phyloP scores from a whole-genome alignment of 1,284 basidiomycete species.

The Leccinum subspadiceum region DNA sequence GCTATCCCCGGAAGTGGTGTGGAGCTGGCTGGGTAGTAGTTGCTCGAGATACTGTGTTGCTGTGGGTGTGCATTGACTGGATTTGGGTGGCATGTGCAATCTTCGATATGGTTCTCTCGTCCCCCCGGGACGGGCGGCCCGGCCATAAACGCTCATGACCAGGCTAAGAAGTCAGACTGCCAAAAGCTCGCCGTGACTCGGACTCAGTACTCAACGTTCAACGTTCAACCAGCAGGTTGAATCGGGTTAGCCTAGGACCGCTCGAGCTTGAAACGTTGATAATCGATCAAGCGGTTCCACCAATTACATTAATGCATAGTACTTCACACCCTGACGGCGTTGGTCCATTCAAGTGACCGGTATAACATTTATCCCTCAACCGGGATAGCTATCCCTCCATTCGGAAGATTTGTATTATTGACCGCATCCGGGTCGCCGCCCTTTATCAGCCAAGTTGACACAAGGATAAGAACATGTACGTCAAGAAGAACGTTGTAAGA shows the following conservation, averaged over 20 bases:
- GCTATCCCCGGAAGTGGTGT: background rate
- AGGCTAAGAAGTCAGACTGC: background rate
- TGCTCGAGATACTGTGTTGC: background rate
- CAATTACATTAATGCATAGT: background rate
- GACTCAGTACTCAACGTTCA: background rate
- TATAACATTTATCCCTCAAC: constrained; percentile 1
- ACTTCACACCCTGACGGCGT: constrained; percentile 1
- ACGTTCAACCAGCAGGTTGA: background rate
- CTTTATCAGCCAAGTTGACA: constrained; percentile 2
- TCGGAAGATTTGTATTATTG: constrained; percentile 14
- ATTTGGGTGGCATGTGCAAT: background rate
- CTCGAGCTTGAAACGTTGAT: background rate
- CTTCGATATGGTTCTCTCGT: constrained; percentile 5
- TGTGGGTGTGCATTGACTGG: background rate
- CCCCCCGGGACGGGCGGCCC: constrained; percentile 13
- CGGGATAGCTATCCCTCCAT: constrained; percentile 4
- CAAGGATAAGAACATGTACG: constrained; percentile 16
- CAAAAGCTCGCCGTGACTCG: background rate
- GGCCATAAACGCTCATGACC: background rate
- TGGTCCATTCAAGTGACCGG: background rate
- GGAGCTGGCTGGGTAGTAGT: background rate
- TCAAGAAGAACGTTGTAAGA: constrained; percentile 15
- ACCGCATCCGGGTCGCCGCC: constrained; percentile 5
- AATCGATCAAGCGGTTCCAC: background rate
- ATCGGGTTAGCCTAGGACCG: background rate